Evolutionary conservation across 2,329 filamentous ascomycete species (phyloP), one percentile per base, ranked within the genome.

Genomic region (Fusarium avenaceum): DNA sequence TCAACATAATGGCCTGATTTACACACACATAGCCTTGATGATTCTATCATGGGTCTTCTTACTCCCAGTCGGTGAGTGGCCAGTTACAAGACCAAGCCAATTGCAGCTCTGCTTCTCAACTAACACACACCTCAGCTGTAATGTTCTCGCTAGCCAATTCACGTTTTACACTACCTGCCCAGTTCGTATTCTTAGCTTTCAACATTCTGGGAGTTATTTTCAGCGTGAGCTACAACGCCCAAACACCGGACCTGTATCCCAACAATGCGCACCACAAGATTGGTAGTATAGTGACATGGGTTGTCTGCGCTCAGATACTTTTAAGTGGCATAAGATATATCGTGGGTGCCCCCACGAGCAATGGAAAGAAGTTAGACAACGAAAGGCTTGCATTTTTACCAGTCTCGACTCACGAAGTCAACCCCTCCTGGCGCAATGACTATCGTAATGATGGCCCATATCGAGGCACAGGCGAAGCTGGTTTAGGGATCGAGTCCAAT

Each of bases 221-320:
- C 26, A 89, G 87, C 9, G 85, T 87, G 49, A 81, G 93, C 33
- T 97, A 97, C 82, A 93, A 96, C 76, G 84, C 86, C 59, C 89
- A 87, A 67, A 97, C 93, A 0, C 93, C 94, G 1, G 92, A 97
- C 75, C 82, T 97, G 22, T 97, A 97, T 76, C 89, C 89, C 32
- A 90, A 92, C 76, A 97, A 97, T 76, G 87, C 91, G n/a, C 94
- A 97, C 78, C 90, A 94, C 81, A 94, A 92, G 77, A 85, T 95
- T 43, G 94, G 94, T 55, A 98, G 95, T 95, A 84, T 92, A 42
- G 85, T 91, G 30, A 95, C 91, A 4, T 91, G 88, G 83, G 83
- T 94, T 6, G 84, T 92, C 13, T 84, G 84, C 52, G 88, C 86
- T 1, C 95, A 97, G 80, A 85, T 91, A 17, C 73, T 91, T 39